These are phyloP conservation scores for Alternaria alternata DNA, from an alignment of 2,329 filamentous ascomycete genomes.

Conservation along the genomic window DNA sequence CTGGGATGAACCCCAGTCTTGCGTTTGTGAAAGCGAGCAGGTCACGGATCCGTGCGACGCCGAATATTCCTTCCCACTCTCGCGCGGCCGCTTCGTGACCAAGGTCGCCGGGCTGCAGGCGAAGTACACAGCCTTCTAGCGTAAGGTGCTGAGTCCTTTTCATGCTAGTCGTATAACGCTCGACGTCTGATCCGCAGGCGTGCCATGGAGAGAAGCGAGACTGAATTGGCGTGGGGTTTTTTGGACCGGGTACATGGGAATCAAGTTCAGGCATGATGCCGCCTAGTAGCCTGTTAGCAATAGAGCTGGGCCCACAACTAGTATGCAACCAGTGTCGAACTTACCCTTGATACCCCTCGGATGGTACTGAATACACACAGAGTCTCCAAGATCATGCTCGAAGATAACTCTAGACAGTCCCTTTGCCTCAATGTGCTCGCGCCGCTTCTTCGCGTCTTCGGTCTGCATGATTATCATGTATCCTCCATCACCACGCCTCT, in stretches of 20 bases:
- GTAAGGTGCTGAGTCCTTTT: conserved; percentile 46
- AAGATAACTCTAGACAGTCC: conserved; percentile 51
- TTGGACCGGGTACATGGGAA: conserved; percentile 44
- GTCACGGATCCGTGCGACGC: conserved; percentile 52
- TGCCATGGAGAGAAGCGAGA: conserved; percentile 56
- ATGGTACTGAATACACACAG: conserved; percentile 55
- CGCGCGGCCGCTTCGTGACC: conserved; percentile 49
- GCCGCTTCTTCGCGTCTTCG: conserved; percentile 48
- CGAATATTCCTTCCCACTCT: conserved; percentile 55
- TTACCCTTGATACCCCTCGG: conserved; percentile 53
- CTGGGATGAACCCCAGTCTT: conserved; percentile 48
- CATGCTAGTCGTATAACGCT: conserved; percentile 50
- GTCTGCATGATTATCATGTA: conserved; percentile 62
- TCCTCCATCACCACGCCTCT: conserved; percentile 55
- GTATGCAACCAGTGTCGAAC: not conserved
- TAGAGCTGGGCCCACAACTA: not conserved
- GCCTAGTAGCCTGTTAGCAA: conserved; percentile 32
- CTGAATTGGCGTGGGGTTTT: conserved; percentile 51
- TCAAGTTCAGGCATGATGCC: conserved; percentile 57
- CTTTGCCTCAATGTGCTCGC: conserved; percentile 49
- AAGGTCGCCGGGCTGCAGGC: conserved; percentile 49
- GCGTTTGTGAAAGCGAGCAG: conserved; percentile 50
- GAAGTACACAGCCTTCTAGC: conserved; percentile 47
- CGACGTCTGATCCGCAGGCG: conserved; percentile 51
- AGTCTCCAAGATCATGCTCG: conserved; percentile 44